A percentile compares a stretch with the other conserved stretches of the same genome.
Conservation (phyloP, 352 stramenopile genomes). For the Phytophthora kernoviae region DNA sequence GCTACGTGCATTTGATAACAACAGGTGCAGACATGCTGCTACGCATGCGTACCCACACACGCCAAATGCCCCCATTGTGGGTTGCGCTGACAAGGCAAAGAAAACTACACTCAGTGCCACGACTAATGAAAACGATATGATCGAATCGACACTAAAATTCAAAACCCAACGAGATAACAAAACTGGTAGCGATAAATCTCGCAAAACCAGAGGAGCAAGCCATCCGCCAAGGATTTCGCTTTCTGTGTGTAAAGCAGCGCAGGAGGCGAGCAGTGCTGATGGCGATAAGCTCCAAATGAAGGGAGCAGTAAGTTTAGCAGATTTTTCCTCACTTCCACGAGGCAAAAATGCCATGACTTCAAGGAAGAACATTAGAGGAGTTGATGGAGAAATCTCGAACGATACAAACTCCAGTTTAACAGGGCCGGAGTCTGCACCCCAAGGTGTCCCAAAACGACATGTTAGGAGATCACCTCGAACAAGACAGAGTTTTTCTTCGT, state of each 20-base stretch:
- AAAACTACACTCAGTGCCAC: neutral
- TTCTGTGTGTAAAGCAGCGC: neutral
- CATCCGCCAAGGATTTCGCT: neutral
- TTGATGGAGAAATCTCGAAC: too few relatives aligned
- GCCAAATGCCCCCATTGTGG: neutral
- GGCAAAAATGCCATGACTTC: too few relatives aligned
- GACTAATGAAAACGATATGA: neutral
- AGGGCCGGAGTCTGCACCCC: too few relatives aligned
- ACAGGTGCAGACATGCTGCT: constrained; percentile 42
- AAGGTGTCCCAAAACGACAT: too few relatives aligned
- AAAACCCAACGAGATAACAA: neutral
- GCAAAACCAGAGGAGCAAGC: neutral
- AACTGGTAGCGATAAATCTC: neutral
- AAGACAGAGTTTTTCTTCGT: too few relatives aligned
- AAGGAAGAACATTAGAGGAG: too few relatives aligned
- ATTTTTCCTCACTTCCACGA: too few relatives aligned
- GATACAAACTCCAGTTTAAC: too few relatives aligned
- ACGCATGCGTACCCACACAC: constrained; percentile 25
- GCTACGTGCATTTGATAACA: constrained; percentile 48
- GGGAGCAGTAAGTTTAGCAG: too few relatives aligned
- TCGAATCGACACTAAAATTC: neutral
- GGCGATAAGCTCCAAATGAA: neutral
- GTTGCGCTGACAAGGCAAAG: neutral
- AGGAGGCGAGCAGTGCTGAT: neutral
- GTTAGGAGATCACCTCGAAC: too few relatives aligned